Conservation (phyloP, 2,329 filamentous ascomycete genomes). For the Colletotrichum lindemuthianum region DNA sequence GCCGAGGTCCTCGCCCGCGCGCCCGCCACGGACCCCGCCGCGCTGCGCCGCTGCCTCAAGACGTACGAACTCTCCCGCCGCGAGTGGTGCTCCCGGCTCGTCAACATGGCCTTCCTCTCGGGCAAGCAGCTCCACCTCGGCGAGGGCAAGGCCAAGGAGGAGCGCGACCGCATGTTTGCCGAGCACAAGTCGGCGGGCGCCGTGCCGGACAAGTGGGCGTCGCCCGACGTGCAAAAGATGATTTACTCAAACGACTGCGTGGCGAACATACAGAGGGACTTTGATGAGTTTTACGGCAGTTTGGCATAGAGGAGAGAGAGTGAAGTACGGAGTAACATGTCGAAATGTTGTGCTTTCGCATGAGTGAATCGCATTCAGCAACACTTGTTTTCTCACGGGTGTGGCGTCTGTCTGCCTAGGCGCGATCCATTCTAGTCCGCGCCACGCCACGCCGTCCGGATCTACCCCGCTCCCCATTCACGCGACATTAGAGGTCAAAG, state of each 20-base stretch:
- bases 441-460: no score
- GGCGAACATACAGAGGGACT: slow-evolving; percentile 61
- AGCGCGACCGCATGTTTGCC: slow-evolving; percentile 66
- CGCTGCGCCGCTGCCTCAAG: slow-evolving; percentile 60
- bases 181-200: slow-evolving; percentile 59
- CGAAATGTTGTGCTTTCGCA: not conserved
- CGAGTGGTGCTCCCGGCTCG: slow-evolving; percentile 62
- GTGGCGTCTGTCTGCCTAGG: no score
- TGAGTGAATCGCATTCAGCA: no score
- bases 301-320: slow-evolving; percentile 38
- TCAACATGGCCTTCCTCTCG: slow-evolving; percentile 62
- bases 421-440: no score
- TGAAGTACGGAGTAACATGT: not conserved
- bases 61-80: slow-evolving; percentile 68
- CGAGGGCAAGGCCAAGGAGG: slow-evolving; percentile 67
- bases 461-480: no score
- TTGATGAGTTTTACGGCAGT: slow-evolving; percentile 57
- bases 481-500: no score
- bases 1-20: slow-evolving; percentile 60
- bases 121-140: slow-evolving; percentile 67
- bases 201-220: slow-evolving; percentile 76
- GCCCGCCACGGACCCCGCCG: slow-evolving; percentile 47
- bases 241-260: slow-evolving; percentile 73
- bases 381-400: no score
- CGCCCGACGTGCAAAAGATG: slow-evolving; percentile 73